phyloP scores from a whole-genome alignment of 2,329 filamentous ascomycete genomes.

The Microdochium trichocladiopsis region DNA sequence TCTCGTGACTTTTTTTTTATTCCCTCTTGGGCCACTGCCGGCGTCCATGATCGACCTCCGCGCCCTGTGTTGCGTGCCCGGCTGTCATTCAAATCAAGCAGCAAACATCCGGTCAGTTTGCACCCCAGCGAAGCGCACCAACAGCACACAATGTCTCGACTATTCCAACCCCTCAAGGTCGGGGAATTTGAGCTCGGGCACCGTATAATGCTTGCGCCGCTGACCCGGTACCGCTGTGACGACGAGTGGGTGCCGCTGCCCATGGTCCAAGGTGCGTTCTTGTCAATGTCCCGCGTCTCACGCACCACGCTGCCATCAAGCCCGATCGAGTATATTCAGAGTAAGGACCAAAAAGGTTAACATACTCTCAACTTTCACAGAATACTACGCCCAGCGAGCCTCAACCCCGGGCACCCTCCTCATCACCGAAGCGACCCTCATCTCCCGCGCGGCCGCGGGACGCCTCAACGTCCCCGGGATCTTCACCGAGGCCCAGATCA shows the following conservation, averaged over 20 bases:
- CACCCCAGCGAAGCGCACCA: too few relatives aligned
- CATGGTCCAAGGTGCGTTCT: background rate
- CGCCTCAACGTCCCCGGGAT: conserved; percentile 48
- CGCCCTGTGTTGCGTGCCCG: too few relatives aligned
- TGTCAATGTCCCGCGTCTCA: too few relatives aligned
- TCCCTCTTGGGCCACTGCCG: too few relatives aligned
- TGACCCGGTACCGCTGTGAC: conserved; percentile 61
- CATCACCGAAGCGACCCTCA: conserved; percentile 50
- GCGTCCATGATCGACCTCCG: too few relatives aligned
- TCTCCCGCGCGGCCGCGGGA: conserved; percentile 38
- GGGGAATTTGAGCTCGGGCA: conserved; percentile 54
- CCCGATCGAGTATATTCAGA: too few relatives aligned
- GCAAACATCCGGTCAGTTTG: too few relatives aligned
- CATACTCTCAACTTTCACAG: too few relatives aligned
- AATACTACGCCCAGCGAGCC: conserved; percentile 21
- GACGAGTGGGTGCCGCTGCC: conserved; percentile 29
- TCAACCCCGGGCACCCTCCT: conserved; percentile 36
- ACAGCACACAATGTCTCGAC: background rate
- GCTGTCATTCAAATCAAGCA: too few relatives aligned
- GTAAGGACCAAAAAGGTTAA: too few relatives aligned
- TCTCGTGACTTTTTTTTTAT: too few relatives aligned
- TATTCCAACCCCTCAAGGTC: conserved; percentile 31
- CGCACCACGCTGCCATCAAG: too few relatives aligned
- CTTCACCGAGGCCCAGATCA: conserved; percentile 47
- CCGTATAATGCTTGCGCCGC: conserved; percentile 55